Evolutionary conservation across 495 filamentous ascomycete species (phyloP).

Genomic region (Entonaema liquescens): DNA sequence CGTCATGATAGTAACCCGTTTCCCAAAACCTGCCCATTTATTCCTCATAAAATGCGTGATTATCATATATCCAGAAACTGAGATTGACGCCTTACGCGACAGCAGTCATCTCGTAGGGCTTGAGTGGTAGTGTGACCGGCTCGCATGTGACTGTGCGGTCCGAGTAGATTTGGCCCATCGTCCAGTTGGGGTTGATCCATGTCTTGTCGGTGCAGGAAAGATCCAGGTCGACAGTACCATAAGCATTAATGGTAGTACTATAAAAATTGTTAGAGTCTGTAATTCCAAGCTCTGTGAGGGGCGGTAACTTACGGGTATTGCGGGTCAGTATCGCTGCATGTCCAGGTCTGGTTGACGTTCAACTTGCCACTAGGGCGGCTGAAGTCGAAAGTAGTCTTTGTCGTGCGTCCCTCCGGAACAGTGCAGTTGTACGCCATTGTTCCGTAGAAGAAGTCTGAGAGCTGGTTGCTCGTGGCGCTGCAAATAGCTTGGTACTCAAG

Average conservation of each 20-base stretch:
- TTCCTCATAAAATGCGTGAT: not conserved
- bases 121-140: slow-evolving; percentile 41
- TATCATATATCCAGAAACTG: not conserved
- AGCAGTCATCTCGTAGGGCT: slow-evolving; percentile 47
- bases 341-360: slow-evolving; percentile 55
- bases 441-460: slow-evolving; percentile 58
- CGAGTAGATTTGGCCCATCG: slow-evolving; percentile 53
- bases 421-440: slow-evolving; percentile 50
- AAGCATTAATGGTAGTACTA: slow-evolving; percentile 50
- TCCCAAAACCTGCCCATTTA: not conserved
- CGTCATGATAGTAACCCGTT: slow-evolving; percentile 22
- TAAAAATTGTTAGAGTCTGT: slow-evolving; percentile 16
- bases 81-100: slow-evolving; percentile 42
- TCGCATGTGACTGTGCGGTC: slow-evolving; percentile 46
- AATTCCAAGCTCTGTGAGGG: not conserved
- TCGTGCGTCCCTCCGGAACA: slow-evolving; percentile 29
- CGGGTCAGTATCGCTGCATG: slow-evolving; percentile 49
- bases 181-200: slow-evolving; percentile 54
- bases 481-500: slow-evolving; percentile 45
- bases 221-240: slow-evolving; percentile 45
- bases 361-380: slow-evolving; percentile 43
- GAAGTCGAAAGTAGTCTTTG: slow-evolving; percentile 49
- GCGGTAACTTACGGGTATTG: slow-evolving; percentile 48
- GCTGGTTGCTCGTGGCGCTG: slow-evolving; percentile 50
- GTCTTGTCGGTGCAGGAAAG: slow-evolving; percentile 49